These are phyloP conservation scores for Pseudocercospora fijiensis DNA, from an alignment of 2,329 filamentous ascomycete genomes.

Conservation along the genomic window DNA sequence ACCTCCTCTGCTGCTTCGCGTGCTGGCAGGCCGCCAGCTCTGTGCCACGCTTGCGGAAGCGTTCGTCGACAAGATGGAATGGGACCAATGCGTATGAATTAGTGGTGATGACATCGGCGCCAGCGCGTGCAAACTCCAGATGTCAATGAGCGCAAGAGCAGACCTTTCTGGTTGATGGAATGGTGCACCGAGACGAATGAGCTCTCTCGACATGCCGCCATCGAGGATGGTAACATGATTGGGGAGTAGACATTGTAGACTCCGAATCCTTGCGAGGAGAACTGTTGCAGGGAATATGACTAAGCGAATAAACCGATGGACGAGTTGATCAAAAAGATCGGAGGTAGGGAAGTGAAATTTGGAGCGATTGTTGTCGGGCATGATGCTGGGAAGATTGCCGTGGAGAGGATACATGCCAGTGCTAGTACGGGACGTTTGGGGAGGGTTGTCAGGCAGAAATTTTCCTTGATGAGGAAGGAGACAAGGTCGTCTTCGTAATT, in stretches of 20 bases:
- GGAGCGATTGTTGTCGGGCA: too few relatives aligned
- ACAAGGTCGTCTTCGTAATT: too few relatives aligned
- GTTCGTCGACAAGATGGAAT: background rate
- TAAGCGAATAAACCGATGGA: background rate
- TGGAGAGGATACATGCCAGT: too few relatives aligned
- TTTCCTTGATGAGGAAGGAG: too few relatives aligned
- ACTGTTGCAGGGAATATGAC: background rate
- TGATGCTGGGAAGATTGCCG: too few relatives aligned
- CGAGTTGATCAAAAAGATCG: too few relatives aligned
- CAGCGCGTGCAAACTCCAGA: background rate
- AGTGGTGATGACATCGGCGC: background rate
- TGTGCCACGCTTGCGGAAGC: background rate
- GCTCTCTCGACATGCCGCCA: background rate
- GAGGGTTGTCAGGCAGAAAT: too few relatives aligned
- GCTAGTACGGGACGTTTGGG: too few relatives aligned
- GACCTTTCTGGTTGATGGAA: background rate
- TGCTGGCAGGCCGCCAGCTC: background rate
- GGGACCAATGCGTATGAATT: background rate
- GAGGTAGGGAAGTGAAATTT: too few relatives aligned
- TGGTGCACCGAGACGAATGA: background rate
- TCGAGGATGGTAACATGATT: background rate
- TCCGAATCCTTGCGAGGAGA: background rate
- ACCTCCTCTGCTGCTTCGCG: background rate
- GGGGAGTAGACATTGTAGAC: background rate
- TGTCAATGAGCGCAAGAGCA: background rate